A percentile compares a stretch with the other conserved stretches of the same genome.
Evolutionary conservation across 805 yeast genomes (phyloP).

Genomic region (Myxozyma neglecta): DNA sequence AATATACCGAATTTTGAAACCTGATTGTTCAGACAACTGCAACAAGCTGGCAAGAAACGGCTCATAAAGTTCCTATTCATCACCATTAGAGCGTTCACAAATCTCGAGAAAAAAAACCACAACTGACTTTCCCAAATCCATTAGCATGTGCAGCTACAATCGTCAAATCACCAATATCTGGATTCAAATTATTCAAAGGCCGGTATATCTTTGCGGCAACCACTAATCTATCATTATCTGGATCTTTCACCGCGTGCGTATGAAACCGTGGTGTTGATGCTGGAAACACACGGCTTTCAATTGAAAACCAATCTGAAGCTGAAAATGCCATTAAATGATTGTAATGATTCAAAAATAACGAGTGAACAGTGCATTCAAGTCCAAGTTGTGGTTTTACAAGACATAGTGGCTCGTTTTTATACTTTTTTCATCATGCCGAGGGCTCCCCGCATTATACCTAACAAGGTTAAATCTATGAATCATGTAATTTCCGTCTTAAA

Average conservation of each 20-base stretch:
- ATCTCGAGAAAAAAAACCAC: background rate
- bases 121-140: conserved; percentile 20
- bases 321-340: background rate
- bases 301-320: conserved; percentile 1
- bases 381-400: too few relatives aligned
- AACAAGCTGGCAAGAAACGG: conserved; percentile 7
- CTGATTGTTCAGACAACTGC: background rate
- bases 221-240: conserved; percentile 6
- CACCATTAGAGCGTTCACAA: background rate
- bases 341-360: too few relatives aligned
- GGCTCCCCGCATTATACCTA: too few relatives aligned
- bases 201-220: conserved; percentile 13
- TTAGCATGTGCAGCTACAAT: conserved; percentile 23
- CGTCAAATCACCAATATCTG: conserved; percentile 10
- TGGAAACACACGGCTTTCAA: conserved; percentile 9
- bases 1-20: conserved; percentile 5
- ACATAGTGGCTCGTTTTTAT: too few relatives aligned
- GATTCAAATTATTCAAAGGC: conserved; percentile 6
- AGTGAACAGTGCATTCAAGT: too few relatives aligned
- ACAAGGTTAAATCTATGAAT: too few relatives aligned
- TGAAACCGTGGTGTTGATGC: conserved; percentile 5
- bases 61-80: conserved; percentile 17
- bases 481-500: too few relatives aligned
- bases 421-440: too few relatives aligned
- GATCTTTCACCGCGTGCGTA: background rate